Percentiles rank a stretch among this genome's conserved stretches.
These are phyloP conservation scores for Starmerella floricola DNA, from an alignment of 805 yeast genomes.

Conservation along the genomic window DNA sequence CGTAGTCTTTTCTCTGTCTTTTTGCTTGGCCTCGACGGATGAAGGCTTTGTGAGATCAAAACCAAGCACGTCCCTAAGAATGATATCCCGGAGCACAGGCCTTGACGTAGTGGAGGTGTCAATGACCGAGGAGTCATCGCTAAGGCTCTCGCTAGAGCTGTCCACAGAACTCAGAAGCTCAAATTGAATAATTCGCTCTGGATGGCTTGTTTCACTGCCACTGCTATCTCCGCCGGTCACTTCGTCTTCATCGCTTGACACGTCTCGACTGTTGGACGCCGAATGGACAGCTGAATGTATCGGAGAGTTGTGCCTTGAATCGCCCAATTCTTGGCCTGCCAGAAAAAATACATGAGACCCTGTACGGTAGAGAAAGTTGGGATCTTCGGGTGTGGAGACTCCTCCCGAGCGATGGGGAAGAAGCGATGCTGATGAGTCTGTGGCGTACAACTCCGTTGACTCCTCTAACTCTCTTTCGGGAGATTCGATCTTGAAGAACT, in stretches of 20 bases:
- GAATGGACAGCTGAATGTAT: background rate
- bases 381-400: slow-evolving; percentile 3
- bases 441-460: too few species aligned
- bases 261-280: slow-evolving; percentile 1
- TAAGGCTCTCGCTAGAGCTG: background rate
- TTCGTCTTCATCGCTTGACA: background rate
- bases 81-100: background rate
- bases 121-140: background rate
- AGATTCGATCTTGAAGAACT: slow-evolving; percentile 16
- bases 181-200: too few species aligned
- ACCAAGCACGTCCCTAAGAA: slow-evolving; percentile 3
- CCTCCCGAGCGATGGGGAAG: background rate
- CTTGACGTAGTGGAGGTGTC: slow-evolving; percentile 1
- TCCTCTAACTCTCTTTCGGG: too few species aligned
- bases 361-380: slow-evolving; percentile 13
- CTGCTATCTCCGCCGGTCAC: background rate
- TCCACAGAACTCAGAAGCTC: background rate
- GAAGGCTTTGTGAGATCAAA: slow-evolving; percentile 5
- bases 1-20: slow-evolving; percentile 4
- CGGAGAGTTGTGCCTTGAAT: background rate
- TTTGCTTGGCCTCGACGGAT: slow-evolving; percentile 5
- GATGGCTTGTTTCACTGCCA: background rate
- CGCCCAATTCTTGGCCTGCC: slow-evolving; percentile 10
- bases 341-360: slow-evolving; percentile 12
- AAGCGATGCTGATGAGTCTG: too few species aligned